These are phyloP conservation scores for Escovopsis weberi DNA, from an alignment of 2,329 filamentous ascomycete genomes.

Conservation along the genomic window DNA sequence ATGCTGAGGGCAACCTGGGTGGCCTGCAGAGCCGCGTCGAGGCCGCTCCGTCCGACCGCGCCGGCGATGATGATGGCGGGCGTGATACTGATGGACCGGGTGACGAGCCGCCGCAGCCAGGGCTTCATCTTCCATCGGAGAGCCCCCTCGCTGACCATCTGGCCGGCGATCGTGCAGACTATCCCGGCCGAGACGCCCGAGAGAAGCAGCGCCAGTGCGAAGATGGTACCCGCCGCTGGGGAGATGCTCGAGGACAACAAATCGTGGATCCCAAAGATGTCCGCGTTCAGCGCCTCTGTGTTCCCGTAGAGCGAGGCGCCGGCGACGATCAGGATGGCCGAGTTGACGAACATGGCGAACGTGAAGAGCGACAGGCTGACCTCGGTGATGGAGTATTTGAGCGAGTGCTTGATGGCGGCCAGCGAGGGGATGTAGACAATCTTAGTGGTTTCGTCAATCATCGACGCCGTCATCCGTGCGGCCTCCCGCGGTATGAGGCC, in stretches of 20 bases:
- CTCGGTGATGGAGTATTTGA: constrained; percentile 61
- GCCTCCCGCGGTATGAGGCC: constrained; percentile 32
- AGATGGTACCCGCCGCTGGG: constrained; percentile 66
- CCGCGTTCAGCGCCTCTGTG: constrained; percentile 46
- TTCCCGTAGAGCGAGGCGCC: constrained; percentile 59
- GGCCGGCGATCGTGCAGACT: constrained; percentile 77
- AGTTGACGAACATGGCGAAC: constrained; percentile 76
- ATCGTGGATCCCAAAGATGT: constrained; percentile 71
- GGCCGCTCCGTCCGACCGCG: constrained; percentile 55
- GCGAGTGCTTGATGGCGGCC: constrained; percentile 55
- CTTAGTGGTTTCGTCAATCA: constrained; percentile 26
- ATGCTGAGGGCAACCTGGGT: constrained; percentile 67
- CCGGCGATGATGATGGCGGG: constrained; percentile 74
- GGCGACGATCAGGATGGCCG: constrained; percentile 66
- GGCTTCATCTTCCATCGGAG: constrained; percentile 59
- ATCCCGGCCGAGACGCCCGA: constrained; percentile 73
- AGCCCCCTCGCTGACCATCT: constrained; percentile 79
- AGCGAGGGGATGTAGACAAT: constrained; percentile 56
- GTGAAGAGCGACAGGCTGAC: constrained; percentile 61
- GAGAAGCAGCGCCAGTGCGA: constrained; percentile 65
- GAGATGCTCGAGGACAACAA: constrained; percentile 56
- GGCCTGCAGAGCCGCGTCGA: constrained; percentile 58
- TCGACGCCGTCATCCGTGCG: constrained; percentile 12
- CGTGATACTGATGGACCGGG: constrained; percentile 65
- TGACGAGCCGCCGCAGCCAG: constrained; percentile 66